Percentiles rank a stretch among this genome's conserved stretches.
Conservation (phyloP, 106 monocot genomes). For the Iris macrosiphon region DNA sequence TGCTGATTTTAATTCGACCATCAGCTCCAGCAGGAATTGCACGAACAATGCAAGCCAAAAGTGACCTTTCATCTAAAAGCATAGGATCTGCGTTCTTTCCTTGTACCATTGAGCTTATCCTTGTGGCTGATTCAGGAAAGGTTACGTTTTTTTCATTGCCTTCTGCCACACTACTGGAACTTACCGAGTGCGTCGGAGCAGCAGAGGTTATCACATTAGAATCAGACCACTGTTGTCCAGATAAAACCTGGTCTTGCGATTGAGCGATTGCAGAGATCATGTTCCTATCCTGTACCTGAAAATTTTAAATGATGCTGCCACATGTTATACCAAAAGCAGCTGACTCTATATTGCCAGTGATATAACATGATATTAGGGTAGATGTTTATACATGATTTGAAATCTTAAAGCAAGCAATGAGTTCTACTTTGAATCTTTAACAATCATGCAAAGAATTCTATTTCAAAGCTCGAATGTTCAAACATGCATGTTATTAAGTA, state of each 20-base stretch:
- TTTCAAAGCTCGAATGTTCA: no score
- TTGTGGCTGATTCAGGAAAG: constrained; percentile 25
- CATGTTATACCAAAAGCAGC: no score
- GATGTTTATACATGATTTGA: no score
- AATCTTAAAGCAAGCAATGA: no score
- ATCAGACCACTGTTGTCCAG: constrained; percentile 20
- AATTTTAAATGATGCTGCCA: no score
- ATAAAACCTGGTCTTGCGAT: constrained; percentile 16
- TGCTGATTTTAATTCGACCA: constrained; percentile 73
- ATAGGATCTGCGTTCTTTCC: constrained; percentile 21
- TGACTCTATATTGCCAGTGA: no score
- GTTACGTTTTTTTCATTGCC: constrained; percentile 4
- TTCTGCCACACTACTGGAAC: constrained; percentile 25
- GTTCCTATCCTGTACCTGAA: constrained; percentile 22
- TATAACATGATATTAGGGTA: no score
- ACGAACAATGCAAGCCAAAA: constrained; percentile 96
- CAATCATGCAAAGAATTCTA: no score
- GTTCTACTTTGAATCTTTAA: no score
- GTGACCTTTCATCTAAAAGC: constrained; percentile 83
- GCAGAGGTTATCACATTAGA: constrained; percentile 9
- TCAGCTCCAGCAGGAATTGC: constrained; percentile 74
- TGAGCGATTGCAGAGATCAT: constrained; percentile 9
- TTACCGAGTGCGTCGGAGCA: constrained; percentile 11
- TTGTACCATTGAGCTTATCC: constrained; percentile 14
- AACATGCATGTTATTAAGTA: no score